phyloP scores from a whole-genome alignment of 2,329 filamentous ascomycete species.

The Trichoderma hamatum region DNA sequence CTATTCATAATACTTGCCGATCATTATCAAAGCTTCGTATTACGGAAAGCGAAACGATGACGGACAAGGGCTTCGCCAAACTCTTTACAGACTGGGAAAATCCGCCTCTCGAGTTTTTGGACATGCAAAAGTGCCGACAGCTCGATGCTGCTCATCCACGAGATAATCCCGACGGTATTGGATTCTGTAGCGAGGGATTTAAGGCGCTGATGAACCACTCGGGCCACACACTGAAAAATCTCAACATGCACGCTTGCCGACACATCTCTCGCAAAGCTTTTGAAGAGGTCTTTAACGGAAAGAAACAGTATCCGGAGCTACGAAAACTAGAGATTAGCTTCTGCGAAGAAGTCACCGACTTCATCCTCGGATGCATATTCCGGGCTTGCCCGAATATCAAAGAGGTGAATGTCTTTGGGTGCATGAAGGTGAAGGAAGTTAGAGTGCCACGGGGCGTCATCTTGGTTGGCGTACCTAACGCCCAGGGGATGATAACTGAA shows the following conservation, averaged over 20 bases:
- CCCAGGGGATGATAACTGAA: constrained; percentile 62
- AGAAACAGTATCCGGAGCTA: constrained; percentile 67
- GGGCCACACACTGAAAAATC: constrained; percentile 61
- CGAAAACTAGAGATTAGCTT: constrained; percentile 77
- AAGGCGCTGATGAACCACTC: constrained; percentile 83
- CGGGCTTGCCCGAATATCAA: constrained; percentile 62
- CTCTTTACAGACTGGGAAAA: constrained; percentile 81
- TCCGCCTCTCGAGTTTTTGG: constrained; percentile 67
- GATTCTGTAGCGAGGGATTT: constrained; percentile 77
- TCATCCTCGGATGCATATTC: constrained; percentile 66
- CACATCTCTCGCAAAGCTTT: constrained; percentile 76
- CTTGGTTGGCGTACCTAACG: constrained; percentile 61
- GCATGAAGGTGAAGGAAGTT: constrained; percentile 62
- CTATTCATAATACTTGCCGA: constrained; percentile 71
- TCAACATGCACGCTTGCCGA: constrained; percentile 83
- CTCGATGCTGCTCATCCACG: constrained; percentile 71
- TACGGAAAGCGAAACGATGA: constrained; percentile 73
- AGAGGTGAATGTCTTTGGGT: constrained; percentile 65
- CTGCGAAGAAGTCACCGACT: constrained; percentile 67
- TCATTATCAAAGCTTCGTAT: constrained; percentile 77
- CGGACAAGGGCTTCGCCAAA: constrained; percentile 70
- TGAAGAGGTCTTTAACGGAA: constrained; percentile 68
- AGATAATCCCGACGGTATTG: constrained; percentile 66
- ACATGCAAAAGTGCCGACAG: constrained; percentile 77
- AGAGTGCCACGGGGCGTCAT: constrained; percentile 59